Percentiles rank a stretch among this genome's conserved stretches.
phyloP scores from a whole-genome alignment of 2,329 filamentous ascomycete genomes.

The Dryadomyces quercivorus region DNA sequence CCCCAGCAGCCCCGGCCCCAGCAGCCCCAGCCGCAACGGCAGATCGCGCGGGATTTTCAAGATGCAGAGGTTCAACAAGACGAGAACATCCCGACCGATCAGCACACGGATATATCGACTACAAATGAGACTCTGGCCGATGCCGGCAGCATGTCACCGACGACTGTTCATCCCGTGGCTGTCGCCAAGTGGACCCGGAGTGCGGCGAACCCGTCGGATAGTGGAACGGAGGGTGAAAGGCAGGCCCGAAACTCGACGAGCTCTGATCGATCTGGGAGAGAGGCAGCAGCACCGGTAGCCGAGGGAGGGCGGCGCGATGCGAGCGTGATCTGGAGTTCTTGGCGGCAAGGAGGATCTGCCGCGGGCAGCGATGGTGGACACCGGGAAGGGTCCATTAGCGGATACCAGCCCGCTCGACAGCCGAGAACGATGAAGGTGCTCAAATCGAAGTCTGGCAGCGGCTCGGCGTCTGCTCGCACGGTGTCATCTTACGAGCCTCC shows the following conservation, averaged over 20 bases:
- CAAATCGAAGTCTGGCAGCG: conserved; percentile 52
- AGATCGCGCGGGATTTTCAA: background rate
- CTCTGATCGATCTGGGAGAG: conserved; percentile 17
- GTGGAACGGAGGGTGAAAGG: conserved; percentile 31
- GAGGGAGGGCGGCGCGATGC: conserved; percentile 29
- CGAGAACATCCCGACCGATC: background rate
- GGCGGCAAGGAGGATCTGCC: conserved; percentile 45
- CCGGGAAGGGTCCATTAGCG: conserved; percentile 45
- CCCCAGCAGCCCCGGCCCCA: background rate
- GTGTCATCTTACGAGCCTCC: conserved; percentile 41
- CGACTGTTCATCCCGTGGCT: conserved; percentile 21
- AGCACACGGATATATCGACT: no score
- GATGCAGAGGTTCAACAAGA: background rate
- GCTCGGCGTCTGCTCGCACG: conserved; percentile 37
- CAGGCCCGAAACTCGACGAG: conserved; percentile 15
- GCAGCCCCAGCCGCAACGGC: background rate
- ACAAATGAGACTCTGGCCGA: conserved; percentile 15
- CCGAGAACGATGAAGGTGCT: conserved; percentile 80
- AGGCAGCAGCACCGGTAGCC: conserved; percentile 10
- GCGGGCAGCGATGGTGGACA: conserved; percentile 38
- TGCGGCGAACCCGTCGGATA: conserved; percentile 28
- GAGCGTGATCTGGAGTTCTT: conserved; percentile 55
- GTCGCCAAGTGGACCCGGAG: conserved; percentile 18
- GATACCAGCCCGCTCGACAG: conserved; percentile 57
- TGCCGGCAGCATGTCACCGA: conserved; percentile 23